Base-by-base conservation (phyloP, 164 flowering plant species). In the Vitis amurensis region DNA sequence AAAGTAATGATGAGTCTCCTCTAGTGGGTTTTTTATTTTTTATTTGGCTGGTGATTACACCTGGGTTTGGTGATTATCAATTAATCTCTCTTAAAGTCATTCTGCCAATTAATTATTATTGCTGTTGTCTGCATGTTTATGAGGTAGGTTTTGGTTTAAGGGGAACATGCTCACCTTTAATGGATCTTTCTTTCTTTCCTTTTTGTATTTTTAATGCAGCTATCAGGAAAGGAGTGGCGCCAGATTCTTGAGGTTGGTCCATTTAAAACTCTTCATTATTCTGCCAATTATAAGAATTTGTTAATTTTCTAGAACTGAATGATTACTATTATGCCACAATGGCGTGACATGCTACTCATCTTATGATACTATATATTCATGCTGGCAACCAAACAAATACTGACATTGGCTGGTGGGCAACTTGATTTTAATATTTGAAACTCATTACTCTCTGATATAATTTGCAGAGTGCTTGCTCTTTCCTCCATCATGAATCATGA, bases 171-270 rank as follows among this genome's bases (percentile, higher is more conserved):
- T 12, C 51, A 37, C 23, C 19, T 44, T 55, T 29, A 29, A 17
- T 61, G 16, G 16, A 56, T 15, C 49, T 47, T 51, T 13, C 11
- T 51, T 17, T 12, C 51, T 52, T 70, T 16, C 5, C 30, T 17
- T 71, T 58, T 56, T 14, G 68, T 11, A 8, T 72, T 12, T 37
- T 17, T 58, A 3, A 17, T 79, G 78, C 85, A 87, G 88, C 61
- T 85, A 59, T 71, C 76, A 1, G 88, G 88, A 71, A 92, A 85
- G 75, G 98, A 92, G 59, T 92, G 98, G 98, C 80, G 87, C 64
- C 92, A 82, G 73, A 73, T 85, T 85, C 90, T 92, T 74, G 96
- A 92, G 98, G 98, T 92, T 83, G 77, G 95, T 85, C 50, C 37
- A 12, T 17, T 62, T 23, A 63, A 63, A 63, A 50, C 8, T 63